A percentile compares a stretch with the other conserved stretches of the same genome.
These are phyloP conservation scores for Vitis hybrid DNA, from an alignment of 177 flowering plant species.

Conservation along the genomic window DNA sequence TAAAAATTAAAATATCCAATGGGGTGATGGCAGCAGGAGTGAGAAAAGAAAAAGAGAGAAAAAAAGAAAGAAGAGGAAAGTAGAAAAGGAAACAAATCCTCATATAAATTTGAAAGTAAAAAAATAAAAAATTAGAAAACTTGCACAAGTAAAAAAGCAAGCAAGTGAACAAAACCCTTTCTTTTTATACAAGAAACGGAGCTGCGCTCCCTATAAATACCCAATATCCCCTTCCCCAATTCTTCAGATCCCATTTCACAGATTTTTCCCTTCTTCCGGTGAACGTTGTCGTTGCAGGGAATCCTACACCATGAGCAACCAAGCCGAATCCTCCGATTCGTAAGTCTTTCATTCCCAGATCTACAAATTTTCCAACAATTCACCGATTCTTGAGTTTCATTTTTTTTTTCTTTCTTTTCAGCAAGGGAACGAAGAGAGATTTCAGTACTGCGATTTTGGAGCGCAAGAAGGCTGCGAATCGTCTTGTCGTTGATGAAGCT, in stretches of 20 bases:
- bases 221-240: neutral
- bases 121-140: too few relatives aligned
- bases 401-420: conserved; percentile 21
- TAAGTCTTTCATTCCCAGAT: conserved; percentile 24
- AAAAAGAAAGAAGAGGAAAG: too few relatives aligned
- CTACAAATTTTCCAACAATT: neutral
- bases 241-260: conserved; percentile 13
- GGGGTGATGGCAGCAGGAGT: too few relatives aligned
- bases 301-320: conserved; percentile 30
- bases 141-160: neutral
- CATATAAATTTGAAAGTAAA: too few relatives aligned
- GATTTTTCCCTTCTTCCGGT: neutral
- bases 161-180: conserved; percentile 11
- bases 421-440: conserved; percentile 67
- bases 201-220: conserved; percentile 18
- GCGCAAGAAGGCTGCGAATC: conserved; percentile 69
- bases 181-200: conserved; percentile 33
- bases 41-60: too few relatives aligned
- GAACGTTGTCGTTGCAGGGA: neutral
- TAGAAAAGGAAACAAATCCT: too few relatives aligned
- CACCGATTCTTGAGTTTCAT: neutral
- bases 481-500: conserved; percentile 74
- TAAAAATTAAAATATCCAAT: too few relatives aligned
- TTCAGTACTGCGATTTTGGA: conserved; percentile 77
- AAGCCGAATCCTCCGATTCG: conserved; percentile 57